Evolutionary conservation across 139 green algal species (phyloP), one percentile per base, ranked within the genome.

Genomic region (Micractinium conductrix): DNA sequence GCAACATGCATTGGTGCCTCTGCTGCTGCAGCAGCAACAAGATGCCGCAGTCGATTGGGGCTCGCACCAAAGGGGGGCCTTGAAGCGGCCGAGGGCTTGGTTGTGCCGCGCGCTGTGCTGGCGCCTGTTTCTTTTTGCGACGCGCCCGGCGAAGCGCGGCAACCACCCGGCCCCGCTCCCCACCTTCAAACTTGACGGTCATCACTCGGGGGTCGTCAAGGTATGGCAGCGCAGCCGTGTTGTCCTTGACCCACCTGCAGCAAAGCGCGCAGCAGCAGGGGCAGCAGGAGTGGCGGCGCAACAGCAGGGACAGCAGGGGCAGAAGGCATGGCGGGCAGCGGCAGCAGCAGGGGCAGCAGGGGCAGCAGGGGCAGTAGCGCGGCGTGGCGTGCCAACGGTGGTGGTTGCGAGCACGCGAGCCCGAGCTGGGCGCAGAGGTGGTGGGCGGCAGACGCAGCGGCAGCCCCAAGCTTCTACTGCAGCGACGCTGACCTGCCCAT

Each of bases 221-320:
- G 42, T 60, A 75, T 4, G 80, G 80, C 50, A 75, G 37, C 21
- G 62, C 63, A 2, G 35, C 35, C 24, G n/a, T 40, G 63, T 85
- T 85, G 63, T 85, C 80, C 35, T 79, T 37, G 21, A 85, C 80
- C 80, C 80, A 85, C 38, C 80, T 78, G 63, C 70, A 67, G 45
- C 53, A 44, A 5, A 30, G 1, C 16, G 35, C 2, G 16, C 14
- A 16, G 33, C 9, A 33, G 62, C 22, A 2, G 10, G 7, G 65
- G 14, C 33, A 30, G n/a, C n/a, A n/a, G n/a, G n/a, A n/a, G n/a
- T n/a, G n/a, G n/a, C n/a, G n/a, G n/a, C n/a, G n/a, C n/a, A n/a
- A n/a, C n/a, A n/a, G n/a, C n/a, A n/a, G n/a, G n/a, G n/a, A n/a
- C n/a, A n/a, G n/a, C n/a, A n/a, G n/a, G n/a, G n/a, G n/a, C n/a